Evolutionary conservation across 1,139 yeast species (phyloP), one percentile per base, ranked within the genome.

Genomic region (Wickerhamiella infanticola): DNA sequence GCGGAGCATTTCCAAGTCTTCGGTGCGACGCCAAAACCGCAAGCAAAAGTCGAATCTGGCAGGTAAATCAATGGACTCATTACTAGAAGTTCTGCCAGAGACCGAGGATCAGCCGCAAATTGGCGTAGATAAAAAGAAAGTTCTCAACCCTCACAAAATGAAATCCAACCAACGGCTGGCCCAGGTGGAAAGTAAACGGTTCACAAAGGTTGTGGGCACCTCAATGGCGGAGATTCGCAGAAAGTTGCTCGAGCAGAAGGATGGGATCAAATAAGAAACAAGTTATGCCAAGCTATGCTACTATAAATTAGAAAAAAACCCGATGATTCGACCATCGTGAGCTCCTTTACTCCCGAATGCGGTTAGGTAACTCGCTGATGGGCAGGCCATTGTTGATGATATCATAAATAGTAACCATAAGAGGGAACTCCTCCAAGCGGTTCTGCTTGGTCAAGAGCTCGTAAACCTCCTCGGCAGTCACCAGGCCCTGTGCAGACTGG

Each of bases 401-500:
- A 56, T 74, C 75, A 66, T 85, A 84, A 48, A 93, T 85, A 47
- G 93, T 84, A 58, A 77, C 84, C 59, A 88, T 81, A 57, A 88
- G 73, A 50, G 96, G 96, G 75, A 81, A 88, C 56, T 85, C 90
- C 24, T 73, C 72, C 51, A 70, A 63, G 65, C 74, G 71, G 47
- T 74, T 70, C 65, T 72, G 73, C 60, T 73, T 72, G 48, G 68
- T 72, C 60, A 88, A 72, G 63, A 88, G 76, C 60, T 81, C 93
- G 65, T 83, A 83, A 45, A 88, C 95, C 69, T 88, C 97, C 65
- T 75, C 75, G 52, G 90, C 75, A 40, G 97, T 88, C 58, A 81
- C 75, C 51, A 86, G 74, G 63, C 97, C 97, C 68, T 88, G 97
- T 47, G 95, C 90, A 48, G 88, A 79, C 69, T 86, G 95, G 45